phyloP scores from a whole-genome alignment of 306 rosid genomes.

The Sechiopsis laciniata region DNA sequence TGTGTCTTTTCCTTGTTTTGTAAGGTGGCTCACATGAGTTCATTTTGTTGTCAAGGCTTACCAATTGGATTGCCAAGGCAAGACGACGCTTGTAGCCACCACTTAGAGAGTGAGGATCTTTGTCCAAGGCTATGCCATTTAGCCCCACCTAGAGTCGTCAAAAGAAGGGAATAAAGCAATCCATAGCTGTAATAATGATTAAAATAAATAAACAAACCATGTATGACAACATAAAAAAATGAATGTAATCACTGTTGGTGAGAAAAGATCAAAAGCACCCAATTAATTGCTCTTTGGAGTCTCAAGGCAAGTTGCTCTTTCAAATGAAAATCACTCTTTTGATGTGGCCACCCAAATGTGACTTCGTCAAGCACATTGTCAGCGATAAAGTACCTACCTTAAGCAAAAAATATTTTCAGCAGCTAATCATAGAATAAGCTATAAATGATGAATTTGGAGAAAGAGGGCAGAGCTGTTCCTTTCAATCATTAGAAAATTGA shows the following conservation, averaged over 20 bases:
- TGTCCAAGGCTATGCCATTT: conserved; percentile 74
- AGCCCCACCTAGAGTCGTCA: conserved; percentile 57
- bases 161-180: conserved; percentile 21
- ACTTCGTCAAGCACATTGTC: conserved; percentile 90
- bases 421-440: background rate
- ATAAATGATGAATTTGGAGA: background rate
- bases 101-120: conserved; percentile 87
- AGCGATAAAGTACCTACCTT: conserved; percentile 68
- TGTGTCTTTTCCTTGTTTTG: background rate
- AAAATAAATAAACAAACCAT: background rate
- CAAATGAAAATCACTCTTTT: conserved; percentile 49
- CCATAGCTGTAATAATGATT: background rate
- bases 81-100: conserved; percentile 97
- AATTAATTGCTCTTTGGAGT: conserved; percentile 84
- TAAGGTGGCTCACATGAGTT: conserved; percentile 20
- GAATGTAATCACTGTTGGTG: conserved; percentile 10
- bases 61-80: conserved; percentile 88
- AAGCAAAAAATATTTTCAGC: conserved; percentile 11
- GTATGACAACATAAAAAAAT: conserved; percentile 13
- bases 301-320: conserved; percentile 70
- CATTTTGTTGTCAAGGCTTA: conserved; percentile 28
- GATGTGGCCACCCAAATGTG: conserved; percentile 95
- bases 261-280: conserved; percentile 47
- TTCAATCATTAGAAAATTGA: background rate
- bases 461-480: background rate